phyloP scores from a whole-genome alignment of 2,329 filamentous ascomycete genomes.

The Phyllosticta citriasiana region DNA sequence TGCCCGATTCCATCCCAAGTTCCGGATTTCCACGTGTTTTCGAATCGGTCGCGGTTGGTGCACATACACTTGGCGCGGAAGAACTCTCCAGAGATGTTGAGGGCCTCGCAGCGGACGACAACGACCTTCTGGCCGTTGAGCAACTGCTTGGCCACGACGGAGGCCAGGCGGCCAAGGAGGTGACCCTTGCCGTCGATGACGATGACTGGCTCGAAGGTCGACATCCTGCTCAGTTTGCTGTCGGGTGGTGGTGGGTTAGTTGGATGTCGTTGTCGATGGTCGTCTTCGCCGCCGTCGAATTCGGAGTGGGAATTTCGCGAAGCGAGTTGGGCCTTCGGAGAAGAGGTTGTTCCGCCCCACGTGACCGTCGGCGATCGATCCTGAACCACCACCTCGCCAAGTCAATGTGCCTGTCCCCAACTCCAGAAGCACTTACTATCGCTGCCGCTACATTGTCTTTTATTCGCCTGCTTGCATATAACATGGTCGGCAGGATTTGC shows the following conservation, averaged over 20 bases:
- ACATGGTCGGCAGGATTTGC: neutral
- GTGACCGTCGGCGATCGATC: neutral
- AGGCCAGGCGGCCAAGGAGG: constrained; percentile 96
- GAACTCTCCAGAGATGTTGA: constrained; percentile 99
- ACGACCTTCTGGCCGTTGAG: constrained; percentile 99
- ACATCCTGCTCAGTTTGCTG: constrained; percentile 42
- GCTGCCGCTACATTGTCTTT: neutral
- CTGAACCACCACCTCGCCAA: too few species aligned
- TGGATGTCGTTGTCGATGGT: constrained; percentile 11
- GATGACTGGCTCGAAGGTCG: constrained; percentile 60
- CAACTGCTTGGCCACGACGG: constrained; percentile 97
- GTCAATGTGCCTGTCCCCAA: too few species aligned
- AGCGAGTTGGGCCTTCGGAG: neutral
- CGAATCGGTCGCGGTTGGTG: constrained; percentile 5
- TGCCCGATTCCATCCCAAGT: neutral
- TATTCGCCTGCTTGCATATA: neutral
- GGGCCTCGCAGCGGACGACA: constrained; percentile 93
- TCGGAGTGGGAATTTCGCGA: neutral
- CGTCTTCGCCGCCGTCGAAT: constrained; percentile 9
- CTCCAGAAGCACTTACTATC: too few species aligned
- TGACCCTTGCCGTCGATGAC: constrained; percentile 99
- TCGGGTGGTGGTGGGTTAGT: constrained; percentile 10
- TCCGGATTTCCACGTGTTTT: neutral
- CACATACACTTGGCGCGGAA: constrained; percentile 99
- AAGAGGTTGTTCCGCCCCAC: neutral